phyloP scores from a whole-genome alignment of 805 yeast species.

The Saturnispora zaruensis region DNA sequence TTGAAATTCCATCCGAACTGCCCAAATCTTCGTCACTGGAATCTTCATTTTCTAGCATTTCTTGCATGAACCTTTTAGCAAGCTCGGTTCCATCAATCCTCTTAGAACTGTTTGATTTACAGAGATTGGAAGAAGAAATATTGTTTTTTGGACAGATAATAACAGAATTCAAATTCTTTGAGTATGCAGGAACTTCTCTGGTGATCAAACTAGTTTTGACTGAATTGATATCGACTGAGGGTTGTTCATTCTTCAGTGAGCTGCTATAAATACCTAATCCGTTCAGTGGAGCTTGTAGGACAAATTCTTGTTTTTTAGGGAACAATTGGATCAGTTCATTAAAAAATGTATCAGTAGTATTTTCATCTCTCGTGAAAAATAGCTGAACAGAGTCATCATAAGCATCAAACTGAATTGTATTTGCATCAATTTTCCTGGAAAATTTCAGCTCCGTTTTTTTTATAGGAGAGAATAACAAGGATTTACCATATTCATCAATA shows the following conservation, averaged over 20 bases:
- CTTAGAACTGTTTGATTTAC: neutral
- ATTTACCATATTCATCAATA: slow-evolving; percentile 23
- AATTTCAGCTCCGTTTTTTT: slow-evolving; percentile 23
- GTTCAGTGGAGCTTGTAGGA: neutral
- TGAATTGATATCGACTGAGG: neutral
- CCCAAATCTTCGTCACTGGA: slow-evolving; percentile 11
- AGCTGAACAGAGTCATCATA: slow-evolving; percentile 9
- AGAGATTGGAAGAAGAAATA: neutral
- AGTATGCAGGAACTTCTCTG: neutral
- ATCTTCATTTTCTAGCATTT: slow-evolving; percentile 5
- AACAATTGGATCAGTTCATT: slow-evolving; percentile 8
- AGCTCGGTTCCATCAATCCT: slow-evolving; percentile 2
- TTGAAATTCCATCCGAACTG: slow-evolving; percentile 5
- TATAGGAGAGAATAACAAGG: slow-evolving; percentile 30
- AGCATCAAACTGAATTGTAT: slow-evolving; percentile 5
- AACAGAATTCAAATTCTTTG: neutral
- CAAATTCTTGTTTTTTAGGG: slow-evolving; percentile 7
- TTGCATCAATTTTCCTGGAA: slow-evolving; percentile 13
- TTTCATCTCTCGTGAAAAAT: slow-evolving; percentile 9
- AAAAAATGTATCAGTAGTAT: neutral
- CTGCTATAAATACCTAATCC: slow-evolving; percentile 10
- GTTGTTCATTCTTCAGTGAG: neutral
- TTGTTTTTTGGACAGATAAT: neutral
- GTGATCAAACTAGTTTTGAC: neutral
- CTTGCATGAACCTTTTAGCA: slow-evolving; percentile 5